Evolutionary conservation across 768 basidiomycete species (phyloP).

Genomic region (Lactarius vividus): DNA sequence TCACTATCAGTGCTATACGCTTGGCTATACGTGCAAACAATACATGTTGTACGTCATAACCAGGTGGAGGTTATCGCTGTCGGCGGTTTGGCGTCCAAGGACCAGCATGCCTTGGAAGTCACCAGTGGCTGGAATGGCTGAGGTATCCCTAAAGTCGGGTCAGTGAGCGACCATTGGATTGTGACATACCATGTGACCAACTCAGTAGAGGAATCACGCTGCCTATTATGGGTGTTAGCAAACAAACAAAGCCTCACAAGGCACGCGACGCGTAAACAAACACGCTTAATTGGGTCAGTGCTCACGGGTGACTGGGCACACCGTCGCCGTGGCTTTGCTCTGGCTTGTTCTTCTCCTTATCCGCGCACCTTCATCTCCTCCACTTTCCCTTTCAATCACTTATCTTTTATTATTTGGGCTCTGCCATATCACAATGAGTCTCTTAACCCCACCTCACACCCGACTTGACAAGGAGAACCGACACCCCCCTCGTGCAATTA

Average conservation of each 20-base stretch:
- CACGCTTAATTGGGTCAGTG: constrained; percentile 43
- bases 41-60: constrained; percentile 36
- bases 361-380: constrained; percentile 31
- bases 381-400: not conserved
- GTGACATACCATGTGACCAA: no score
- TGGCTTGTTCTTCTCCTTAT: constrained; percentile 7
- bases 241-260: constrained; percentile 35
- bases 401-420: not conserved
- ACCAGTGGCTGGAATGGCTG: constrained; percentile 40
- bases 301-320: no score
- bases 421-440: constrained; percentile 38
- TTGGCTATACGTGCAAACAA: no score
- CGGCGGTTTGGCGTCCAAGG: constrained; percentile 42
- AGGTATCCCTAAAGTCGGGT: constrained; percentile 29
- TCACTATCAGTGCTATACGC: no score
- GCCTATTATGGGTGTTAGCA: not conserved
- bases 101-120: constrained; percentile 43
- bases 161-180: no score
- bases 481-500: constrained; percentile 32
- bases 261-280: constrained; percentile 43
- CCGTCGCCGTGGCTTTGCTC: not conserved
- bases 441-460: constrained; percentile 61
- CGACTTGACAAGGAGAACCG: constrained; percentile 54
- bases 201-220: no score
- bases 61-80: constrained; percentile 46